These are phyloP conservation scores for Brasilioporus rufonigricans DNA, from an alignment of 768 basidiomycete species.

Conservation along the genomic window DNA sequence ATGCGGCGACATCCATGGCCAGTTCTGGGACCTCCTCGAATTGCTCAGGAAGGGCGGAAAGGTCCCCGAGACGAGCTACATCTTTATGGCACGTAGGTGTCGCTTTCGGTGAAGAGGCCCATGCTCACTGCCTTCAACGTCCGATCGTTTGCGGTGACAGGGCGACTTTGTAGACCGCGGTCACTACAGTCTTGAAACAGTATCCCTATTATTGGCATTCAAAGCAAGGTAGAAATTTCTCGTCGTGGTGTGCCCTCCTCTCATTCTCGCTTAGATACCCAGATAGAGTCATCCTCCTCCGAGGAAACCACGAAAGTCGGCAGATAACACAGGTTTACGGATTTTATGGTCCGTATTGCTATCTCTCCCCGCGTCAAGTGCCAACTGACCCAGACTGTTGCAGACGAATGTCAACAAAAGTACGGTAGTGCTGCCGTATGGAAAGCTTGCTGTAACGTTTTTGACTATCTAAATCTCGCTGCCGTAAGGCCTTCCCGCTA, in stretches of 20 bases:
- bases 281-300: conserved; percentile 84
- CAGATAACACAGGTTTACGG: conserved; percentile 99
- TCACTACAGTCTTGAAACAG: conserved; percentile 94
- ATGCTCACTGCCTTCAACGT: conserved; percentile 17
- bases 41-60: conserved; percentile 81
- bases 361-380: too few relatives aligned
- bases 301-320: conserved; percentile 95
- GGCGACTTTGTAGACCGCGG: conserved; percentile 98
- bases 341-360: conserved; percentile 72
- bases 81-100: conserved; percentile 87
- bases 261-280: conserved; percentile 63
- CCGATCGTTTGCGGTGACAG: conserved; percentile 36
- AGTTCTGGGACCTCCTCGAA: conserved; percentile 96
- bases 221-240: conserved; percentile 69
- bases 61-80: conserved; percentile 87
- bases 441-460: conserved; percentile 97
- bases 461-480: conserved; percentile 93
- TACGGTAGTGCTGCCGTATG: conserved; percentile 94
- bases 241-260: background rate
- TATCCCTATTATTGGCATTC: conserved; percentile 81
- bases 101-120: conserved; percentile 24
- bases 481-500: conserved; percentile 53
- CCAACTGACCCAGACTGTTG: background rate
- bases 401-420: conserved; percentile 97
- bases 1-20: conserved; percentile 95